Evolutionary conservation across 495 filamentous ascomycete species (phyloP).

Genomic region (Aspergillus biplanus): DNA sequence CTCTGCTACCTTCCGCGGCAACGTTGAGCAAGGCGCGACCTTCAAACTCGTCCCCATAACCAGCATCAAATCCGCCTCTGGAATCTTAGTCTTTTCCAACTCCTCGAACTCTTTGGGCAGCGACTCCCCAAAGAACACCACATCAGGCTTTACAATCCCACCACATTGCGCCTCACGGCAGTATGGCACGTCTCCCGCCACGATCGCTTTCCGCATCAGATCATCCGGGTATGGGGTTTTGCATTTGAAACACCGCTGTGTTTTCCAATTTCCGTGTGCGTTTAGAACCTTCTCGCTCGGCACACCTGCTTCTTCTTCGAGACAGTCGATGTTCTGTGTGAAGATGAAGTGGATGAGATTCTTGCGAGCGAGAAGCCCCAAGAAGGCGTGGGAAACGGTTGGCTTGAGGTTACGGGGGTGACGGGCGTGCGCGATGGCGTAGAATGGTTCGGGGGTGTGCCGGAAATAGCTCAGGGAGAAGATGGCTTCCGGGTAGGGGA

Average conservation of each 20-base stretch:
- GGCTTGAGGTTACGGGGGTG: slow-evolving; percentile 81
- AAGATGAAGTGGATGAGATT: slow-evolving; percentile 75
- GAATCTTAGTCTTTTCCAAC: slow-evolving; percentile 49
- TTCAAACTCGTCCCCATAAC: slow-evolving; percentile 88
- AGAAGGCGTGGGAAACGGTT: slow-evolving; percentile 75
- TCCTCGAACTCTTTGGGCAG: slow-evolving; percentile 67
- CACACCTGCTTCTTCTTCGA: slow-evolving; percentile 82
- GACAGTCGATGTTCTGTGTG: slow-evolving; percentile 91
- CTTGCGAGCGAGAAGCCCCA: slow-evolving; percentile 69
- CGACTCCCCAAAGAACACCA: slow-evolving; percentile 88
- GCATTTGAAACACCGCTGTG: slow-evolving; percentile 81
- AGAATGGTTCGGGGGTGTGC: slow-evolving; percentile 80
- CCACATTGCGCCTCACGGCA: slow-evolving; percentile 62
- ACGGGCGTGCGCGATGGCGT: slow-evolving; percentile 78
- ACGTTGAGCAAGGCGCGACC: slow-evolving; percentile 77
- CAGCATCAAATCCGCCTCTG: slow-evolving; percentile 71
- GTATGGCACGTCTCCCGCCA: slow-evolving; percentile 62
- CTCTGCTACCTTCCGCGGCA: slow-evolving; percentile 61
- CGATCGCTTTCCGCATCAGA: slow-evolving; percentile 67
- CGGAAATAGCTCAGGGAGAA: slow-evolving; percentile 86
- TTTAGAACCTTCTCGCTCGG: slow-evolving; percentile 74
- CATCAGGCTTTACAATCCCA: slow-evolving; percentile 88
- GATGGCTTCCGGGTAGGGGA: slow-evolving; percentile 71
- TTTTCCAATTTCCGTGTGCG: slow-evolving; percentile 85
- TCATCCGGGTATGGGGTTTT: slow-evolving; percentile 63